Evolutionary conservation across 345 rosid species (phyloP).

Genomic region (Citrus medica): DNA sequence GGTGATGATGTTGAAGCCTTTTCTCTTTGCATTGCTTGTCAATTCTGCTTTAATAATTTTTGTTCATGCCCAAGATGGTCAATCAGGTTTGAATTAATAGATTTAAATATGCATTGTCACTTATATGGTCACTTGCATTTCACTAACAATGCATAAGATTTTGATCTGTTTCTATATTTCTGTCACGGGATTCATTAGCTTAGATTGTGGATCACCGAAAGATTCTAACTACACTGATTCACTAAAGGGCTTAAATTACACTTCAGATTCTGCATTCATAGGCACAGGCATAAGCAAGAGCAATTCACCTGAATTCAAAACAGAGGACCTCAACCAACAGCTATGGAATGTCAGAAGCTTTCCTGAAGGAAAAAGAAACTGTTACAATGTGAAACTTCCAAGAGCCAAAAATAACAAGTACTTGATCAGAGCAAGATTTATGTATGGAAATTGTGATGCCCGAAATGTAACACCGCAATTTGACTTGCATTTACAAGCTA

Average conservation of each 20-base stretch:
- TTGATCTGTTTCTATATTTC: not conserved
- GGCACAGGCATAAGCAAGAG: not conserved
- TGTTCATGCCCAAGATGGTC: constrained; percentile 3
- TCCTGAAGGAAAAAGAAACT: constrained; percentile 19
- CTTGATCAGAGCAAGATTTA: constrained; percentile 20
- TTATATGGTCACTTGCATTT: too few species aligned
- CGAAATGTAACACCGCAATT: not conserved
- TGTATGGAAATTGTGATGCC: constrained; percentile 29
- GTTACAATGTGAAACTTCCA: constrained; percentile 4
- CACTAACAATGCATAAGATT: too few species aligned
- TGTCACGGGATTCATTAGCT: constrained; percentile 23
- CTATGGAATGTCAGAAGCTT: constrained; percentile 14
- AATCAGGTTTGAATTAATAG: constrained; percentile 2
- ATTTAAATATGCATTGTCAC: too few species aligned
- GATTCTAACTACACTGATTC: not conserved
- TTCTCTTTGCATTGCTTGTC: not conserved
- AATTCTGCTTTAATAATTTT: not conserved
- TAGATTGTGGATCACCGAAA: constrained; percentile 22
- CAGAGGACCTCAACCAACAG: not conserved
- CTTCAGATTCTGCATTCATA: constrained; percentile 6
- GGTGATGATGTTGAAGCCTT: not conserved
- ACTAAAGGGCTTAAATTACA: not conserved
- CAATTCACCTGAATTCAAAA: not conserved
- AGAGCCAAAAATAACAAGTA: not conserved
- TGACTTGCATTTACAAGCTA: constrained; percentile 12